Percentiles rank a stretch among this genome's conserved stretches.
Conservation (phyloP, 306 rosid genomes). For the Benincasa hispida region DNA sequence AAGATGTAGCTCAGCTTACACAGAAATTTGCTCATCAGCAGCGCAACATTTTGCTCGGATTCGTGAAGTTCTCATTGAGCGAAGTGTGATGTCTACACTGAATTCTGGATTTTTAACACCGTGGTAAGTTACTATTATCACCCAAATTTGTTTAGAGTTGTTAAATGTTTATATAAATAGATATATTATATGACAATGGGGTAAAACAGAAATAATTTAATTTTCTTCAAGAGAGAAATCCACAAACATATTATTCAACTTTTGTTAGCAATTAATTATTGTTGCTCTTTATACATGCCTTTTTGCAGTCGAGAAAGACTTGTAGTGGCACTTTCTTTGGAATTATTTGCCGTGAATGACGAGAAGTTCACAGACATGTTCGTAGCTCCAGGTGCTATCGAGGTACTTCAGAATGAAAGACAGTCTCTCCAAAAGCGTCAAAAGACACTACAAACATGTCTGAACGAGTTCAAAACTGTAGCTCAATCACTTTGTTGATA, state of each 20-base stretch:
- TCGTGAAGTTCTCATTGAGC: slow-evolving; percentile 85
- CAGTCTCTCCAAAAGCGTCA: slow-evolving; percentile 74
- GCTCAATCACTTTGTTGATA: slow-evolving; percentile 59
- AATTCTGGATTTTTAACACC: slow-evolving; percentile 93
- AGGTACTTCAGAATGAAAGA: slow-evolving; percentile 45
- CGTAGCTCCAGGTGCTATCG: slow-evolving; percentile 83
- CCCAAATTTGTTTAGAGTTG: background rate
- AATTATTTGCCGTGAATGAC: slow-evolving; percentile 85
- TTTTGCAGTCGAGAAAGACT: slow-evolving; percentile 68
- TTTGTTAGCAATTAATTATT: background rate
- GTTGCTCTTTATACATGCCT: background rate
- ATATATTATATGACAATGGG: background rate
- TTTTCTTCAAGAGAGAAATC: background rate
- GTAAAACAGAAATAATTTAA: background rate
- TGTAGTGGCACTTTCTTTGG: slow-evolving; percentile 69
- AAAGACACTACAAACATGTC: slow-evolving; percentile 73
- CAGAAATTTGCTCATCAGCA: slow-evolving; percentile 69
- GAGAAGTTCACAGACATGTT: slow-evolving; percentile 95
- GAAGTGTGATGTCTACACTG: slow-evolving; percentile 71
- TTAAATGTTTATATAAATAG: background rate
- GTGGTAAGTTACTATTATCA: slow-evolving; percentile 37
- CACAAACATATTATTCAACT: background rate
- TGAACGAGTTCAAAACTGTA: slow-evolving; percentile 70
- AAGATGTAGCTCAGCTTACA: slow-evolving; percentile 56
- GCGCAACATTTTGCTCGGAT: slow-evolving; percentile 77